Evolutionary conservation across 345 rosid species (phyloP), one percentile per base, ranked within the genome.

Genomic region (Eutrema japonicum): DNA sequence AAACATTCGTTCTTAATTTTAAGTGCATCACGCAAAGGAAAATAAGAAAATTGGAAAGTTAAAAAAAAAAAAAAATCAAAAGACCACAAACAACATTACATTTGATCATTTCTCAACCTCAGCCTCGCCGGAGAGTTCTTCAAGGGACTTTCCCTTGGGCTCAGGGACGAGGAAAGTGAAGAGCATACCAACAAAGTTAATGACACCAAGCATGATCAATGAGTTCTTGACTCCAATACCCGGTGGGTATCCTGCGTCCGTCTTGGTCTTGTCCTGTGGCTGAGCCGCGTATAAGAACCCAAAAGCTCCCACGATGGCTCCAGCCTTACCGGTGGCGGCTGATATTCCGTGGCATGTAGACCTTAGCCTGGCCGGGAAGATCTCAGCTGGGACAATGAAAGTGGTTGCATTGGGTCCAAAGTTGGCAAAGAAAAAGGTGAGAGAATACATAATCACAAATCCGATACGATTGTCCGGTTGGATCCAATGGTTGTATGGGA

Each of bases 261-360:
- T 77, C 78, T 85, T 77, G 7, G 42, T 22, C 45, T 55, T 37
- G 56, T 75, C 69, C 13, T 67, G 68, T 59, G 69, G 64, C 58
- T 87, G 96, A 0, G 80, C 84, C 0, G 86, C 85, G 1, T 85
- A 88, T 47, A 88, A n/a, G 75, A 86, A 90, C 2, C 93, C 93
- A 8, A 90, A 90, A 0, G 91, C 86, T 5, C 93, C 93, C 0
- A 88, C 83, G 0, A 88, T 86, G 8, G 91, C 93, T 16, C 93
- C 89, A 0, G 85, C 85, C 72, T 90, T 86, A 10, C 96, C 93
- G 0, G 87, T 51, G 0, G 91, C 91, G 1, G 90, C 91, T 10
- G 91, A 88, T 78, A 88, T 88, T 4, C 93, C 93, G 4, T 90
- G 93, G 80, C 96, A 86, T 7, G 89, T 90, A 4, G 96, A 88